Base-by-base conservation (phyloP, 176 grass and related monocot species). In the Juncus inflexus region DNA sequence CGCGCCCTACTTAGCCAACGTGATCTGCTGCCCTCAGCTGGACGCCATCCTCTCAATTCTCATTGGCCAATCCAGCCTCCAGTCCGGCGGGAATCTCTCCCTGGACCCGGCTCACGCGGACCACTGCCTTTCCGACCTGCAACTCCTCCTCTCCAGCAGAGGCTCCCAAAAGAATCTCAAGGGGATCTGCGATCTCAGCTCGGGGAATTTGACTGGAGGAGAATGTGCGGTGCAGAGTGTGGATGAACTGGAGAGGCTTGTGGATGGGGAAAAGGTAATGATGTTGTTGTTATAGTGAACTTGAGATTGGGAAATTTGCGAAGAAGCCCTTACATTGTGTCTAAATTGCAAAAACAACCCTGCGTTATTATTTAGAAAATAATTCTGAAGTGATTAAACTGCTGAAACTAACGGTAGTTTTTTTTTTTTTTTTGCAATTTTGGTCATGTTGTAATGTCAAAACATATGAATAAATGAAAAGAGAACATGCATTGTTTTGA, bases 1-100 rank as follows among this genome's bases (percentile, higher is more conserved):
- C 13, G 92, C 92, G 7, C 92, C 87, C 12, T 91, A 81, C 75
- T 70, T 97, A 42, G 92, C 92, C 8, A 97, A 97, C 68, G 92
- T 97, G 52, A 89, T 97, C 39, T 97, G 94, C 61, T 97, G 94
- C 61, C 94, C 94, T 2, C 94, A 97, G 83, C 83, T 97, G 4
- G 82, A 91, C 70, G 85, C 94, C 7, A 97, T 77, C 11, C 75
- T 99, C 53, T 77, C 80, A 9, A 92, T 99, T 70, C 82, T 99
- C 38, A 99, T 99, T 52, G 94, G 88, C 0, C 94, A 91, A 79
- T 91, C 88, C 2, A 99, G 88, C 80, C 85, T 86, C 78, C 76
- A 82, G 69, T 89, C 94, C 0, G 88, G 94, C 0, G 87, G 92
- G 2, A 38, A 77, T 62, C 94, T 99, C 5, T 78, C 94, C 0